phyloP scores from a whole-genome alignment of 768 basidiomycete species.

The Chalciporus pseudorubinellus region DNA sequence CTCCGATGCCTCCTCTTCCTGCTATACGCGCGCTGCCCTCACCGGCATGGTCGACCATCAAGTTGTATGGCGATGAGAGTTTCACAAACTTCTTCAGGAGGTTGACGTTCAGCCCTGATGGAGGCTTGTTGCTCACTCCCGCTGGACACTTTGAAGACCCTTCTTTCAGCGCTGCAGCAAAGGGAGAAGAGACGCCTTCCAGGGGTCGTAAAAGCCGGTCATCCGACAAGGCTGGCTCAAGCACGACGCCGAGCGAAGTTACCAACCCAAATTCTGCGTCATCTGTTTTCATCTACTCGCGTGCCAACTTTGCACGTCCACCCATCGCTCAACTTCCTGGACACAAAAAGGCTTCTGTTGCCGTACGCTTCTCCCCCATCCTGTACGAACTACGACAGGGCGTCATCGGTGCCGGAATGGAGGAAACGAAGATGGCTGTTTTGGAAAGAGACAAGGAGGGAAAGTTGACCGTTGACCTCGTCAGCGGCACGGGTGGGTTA shows the following conservation, averaged over 20 bases:
- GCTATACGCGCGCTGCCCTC: conserved; percentile 77
- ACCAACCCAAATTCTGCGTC: conserved; percentile 42
- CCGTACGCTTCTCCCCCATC: conserved; percentile 90
- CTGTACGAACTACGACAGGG: conserved; percentile 84
- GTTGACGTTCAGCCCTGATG: conserved; percentile 92
- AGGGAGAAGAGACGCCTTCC: conserved; percentile 42
- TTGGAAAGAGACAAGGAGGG: conserved; percentile 69
- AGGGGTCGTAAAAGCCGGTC: conserved; percentile 61
- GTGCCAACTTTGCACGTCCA: conserved; percentile 89
- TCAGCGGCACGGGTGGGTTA: conserved; percentile 31
- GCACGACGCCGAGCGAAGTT: conserved; percentile 30
- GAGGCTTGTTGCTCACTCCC: conserved; percentile 88
- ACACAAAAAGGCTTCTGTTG: conserved; percentile 93
- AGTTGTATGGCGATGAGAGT: conserved; percentile 93
- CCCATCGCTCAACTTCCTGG: conserved; percentile 95
- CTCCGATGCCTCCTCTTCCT: conserved; percentile 89
- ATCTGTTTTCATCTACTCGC: conserved; percentile 91
- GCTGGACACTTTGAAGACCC: conserved; percentile 98
- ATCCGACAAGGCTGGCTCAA: conserved; percentile 28
- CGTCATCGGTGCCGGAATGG: conserved; percentile 36
- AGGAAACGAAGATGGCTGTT: conserved; percentile 53
- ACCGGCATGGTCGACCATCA: conserved; percentile 63
- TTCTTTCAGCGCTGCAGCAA: conserved; percentile 42
- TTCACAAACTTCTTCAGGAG: conserved; percentile 95
- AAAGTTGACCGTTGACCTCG: conserved; percentile 57